A percentile compares a stretch with the other conserved stretches of the same genome.
These are phyloP conservation scores for Pythium biforme DNA, from an alignment of 352 stramenopile genomes.

Conservation along the genomic window DNA sequence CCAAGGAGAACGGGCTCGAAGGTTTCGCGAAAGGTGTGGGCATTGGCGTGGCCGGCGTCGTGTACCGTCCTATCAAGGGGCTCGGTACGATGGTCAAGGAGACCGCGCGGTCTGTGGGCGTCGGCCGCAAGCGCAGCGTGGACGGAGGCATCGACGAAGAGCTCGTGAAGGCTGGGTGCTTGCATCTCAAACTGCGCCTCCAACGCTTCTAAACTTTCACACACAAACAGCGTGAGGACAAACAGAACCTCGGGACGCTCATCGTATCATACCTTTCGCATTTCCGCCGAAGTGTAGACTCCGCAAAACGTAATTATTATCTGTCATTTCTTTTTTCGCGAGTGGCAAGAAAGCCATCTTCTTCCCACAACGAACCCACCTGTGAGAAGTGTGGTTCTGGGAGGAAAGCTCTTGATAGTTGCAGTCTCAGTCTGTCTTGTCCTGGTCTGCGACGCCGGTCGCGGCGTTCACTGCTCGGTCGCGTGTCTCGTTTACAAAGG, in stretches of 20 bases:
- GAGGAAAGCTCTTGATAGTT: neutral
- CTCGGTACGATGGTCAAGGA: slow-evolving; percentile 79
- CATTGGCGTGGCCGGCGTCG: slow-evolving; percentile 61
- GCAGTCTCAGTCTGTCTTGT: slow-evolving; percentile 18
- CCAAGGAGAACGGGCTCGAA: slow-evolving; percentile 65
- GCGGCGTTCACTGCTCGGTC: neutral
- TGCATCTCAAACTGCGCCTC: slow-evolving; percentile 65
- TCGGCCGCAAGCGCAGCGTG: slow-evolving; percentile 47
- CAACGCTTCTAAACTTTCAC: slow-evolving; percentile 51
- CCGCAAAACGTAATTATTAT: slow-evolving; percentile 35
- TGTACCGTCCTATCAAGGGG: slow-evolving; percentile 71
- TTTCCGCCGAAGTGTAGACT: slow-evolving; percentile 7
- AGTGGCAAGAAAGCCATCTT: neutral
- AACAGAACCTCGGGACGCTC: neutral
- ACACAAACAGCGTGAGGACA: slow-evolving; percentile 1
- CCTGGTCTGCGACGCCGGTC: slow-evolving; percentile 7
- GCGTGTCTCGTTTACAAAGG: slow-evolving; percentile 46
- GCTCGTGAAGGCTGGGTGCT: slow-evolving; percentile 48
- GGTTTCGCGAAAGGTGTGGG: slow-evolving; percentile 76
- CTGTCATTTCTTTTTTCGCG: slow-evolving; percentile 19
- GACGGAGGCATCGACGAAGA: slow-evolving; percentile 38
- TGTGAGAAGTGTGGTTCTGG: neutral
- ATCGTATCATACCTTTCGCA: slow-evolving; percentile 13
- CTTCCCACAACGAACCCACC: neutral
- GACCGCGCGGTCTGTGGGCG: slow-evolving; percentile 61